Conservation (phyloP, 164 flowering plant genomes). For the Euptelea pleiosperma region DNA sequence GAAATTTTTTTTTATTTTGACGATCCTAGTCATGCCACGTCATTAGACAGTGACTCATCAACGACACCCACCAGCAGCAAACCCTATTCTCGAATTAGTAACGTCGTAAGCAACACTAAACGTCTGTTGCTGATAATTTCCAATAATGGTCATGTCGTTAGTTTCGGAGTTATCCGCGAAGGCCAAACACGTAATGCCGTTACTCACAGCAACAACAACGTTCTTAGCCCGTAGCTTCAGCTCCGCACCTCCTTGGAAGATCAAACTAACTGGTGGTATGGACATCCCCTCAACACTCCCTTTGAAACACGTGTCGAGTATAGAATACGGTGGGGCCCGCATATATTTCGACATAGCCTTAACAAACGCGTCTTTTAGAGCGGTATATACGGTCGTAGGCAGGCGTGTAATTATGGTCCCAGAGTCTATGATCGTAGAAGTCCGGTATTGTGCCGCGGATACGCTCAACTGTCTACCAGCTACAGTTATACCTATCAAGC, state of each 20-base stretch:
- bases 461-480: slow-evolving; percentile 21
- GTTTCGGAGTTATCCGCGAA: slow-evolving; percentile 26
- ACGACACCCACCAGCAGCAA: slow-evolving; percentile 41
- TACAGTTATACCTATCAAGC: slow-evolving; percentile 27
- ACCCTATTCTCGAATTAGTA: slow-evolving; percentile 35
- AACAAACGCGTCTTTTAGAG: slow-evolving; percentile 27
- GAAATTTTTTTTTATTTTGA: no score
- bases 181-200: slow-evolving; percentile 37
- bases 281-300: slow-evolving; percentile 9
- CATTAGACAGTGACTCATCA: no score
- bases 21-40: no score
- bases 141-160: slow-evolving; percentile 34
- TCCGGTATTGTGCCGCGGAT: slow-evolving; percentile 11
- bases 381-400: slow-evolving; percentile 30
- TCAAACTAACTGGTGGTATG: slow-evolving; percentile 30
- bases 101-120: slow-evolving; percentile 41
- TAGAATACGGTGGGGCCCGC: slow-evolving; percentile 24
- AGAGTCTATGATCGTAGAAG: slow-evolving; percentile 47
- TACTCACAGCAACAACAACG: slow-evolving; percentile 25
- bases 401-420: slow-evolving; percentile 55
- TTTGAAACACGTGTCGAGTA: slow-evolving; percentile 46
- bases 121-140: slow-evolving; percentile 47
- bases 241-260: slow-evolving; percentile 36
- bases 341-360: slow-evolving; percentile 27
- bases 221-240: slow-evolving; percentile 26